These are phyloP conservation scores for Hyphodiscus hymeniophilus DNA, from an alignment of 495 filamentous ascomycete genomes.

Conservation along the genomic window DNA sequence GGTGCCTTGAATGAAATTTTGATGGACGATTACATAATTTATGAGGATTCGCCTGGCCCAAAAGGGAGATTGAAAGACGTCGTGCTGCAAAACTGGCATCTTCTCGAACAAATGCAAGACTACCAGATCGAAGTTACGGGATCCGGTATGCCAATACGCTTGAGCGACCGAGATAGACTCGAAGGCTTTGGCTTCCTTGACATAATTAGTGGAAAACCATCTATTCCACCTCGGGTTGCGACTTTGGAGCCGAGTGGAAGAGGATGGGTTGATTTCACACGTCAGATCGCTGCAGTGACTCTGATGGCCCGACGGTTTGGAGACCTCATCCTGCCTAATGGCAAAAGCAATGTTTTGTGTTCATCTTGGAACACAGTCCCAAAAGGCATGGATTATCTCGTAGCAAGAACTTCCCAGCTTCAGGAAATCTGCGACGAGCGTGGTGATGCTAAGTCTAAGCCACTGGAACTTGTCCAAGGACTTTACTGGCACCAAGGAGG, in stretches of 20 bases:
- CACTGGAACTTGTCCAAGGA: too few species aligned
- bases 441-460: too few species aligned
- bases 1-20: constrained; percentile 7
- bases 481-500: too few species aligned
- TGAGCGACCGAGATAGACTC: constrained; percentile 15
- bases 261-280: constrained; percentile 29
- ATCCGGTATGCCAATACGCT: neutral
- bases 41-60: constrained; percentile 1
- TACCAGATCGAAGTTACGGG: constrained; percentile 2
- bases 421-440: constrained; percentile 8
- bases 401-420: constrained; percentile 11
- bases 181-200: constrained; percentile 25
- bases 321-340: constrained; percentile 21
- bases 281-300: constrained; percentile 21
- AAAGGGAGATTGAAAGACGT: constrained; percentile 4
- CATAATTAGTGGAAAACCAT: constrained; percentile 11
- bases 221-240: constrained; percentile 19
- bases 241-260: constrained; percentile 20
- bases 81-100: constrained; percentile 16
- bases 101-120: constrained; percentile 11
- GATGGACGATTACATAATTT: constrained; percentile 6
- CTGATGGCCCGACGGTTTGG: constrained; percentile 29
- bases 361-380: constrained; percentile 19
- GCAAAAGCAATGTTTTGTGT: constrained; percentile 9
- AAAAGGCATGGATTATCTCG: constrained; percentile 20